Conservation (phyloP, 345 rosid genomes). For the Euphorbia peplus region DNA sequence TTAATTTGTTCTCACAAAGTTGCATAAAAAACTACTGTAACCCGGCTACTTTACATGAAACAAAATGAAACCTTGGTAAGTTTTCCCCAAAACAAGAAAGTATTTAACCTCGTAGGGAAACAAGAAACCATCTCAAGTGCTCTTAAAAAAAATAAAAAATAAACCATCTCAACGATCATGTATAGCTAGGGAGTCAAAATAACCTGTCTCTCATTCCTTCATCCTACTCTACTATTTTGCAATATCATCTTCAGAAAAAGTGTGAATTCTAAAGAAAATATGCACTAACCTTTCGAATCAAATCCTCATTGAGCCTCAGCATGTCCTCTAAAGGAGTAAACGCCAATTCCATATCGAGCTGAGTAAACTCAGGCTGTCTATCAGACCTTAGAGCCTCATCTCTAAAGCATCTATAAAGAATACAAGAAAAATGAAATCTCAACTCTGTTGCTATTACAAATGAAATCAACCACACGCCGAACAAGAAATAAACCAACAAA, state of each 20-base stretch:
- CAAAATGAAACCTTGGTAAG: neutral
- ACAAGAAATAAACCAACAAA: neutral
- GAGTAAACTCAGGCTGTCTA: constrained; percentile 98
- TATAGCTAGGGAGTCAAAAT: neutral
- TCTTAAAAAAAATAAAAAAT: too few species aligned
- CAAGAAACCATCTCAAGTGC: constrained; percentile 5
- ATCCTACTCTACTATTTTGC: too few species aligned
- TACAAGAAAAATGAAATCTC: neutral
- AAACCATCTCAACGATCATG: too few species aligned
- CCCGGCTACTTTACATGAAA: neutral
- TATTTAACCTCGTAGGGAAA: too few species aligned
- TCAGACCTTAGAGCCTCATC: constrained; percentile 99
- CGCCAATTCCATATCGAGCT: constrained; percentile 96
- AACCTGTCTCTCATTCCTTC: neutral
- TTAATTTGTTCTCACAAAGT: neutral
- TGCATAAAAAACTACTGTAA: neutral
- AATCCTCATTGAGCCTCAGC: constrained; percentile 85
- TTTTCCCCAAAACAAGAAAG: neutral
- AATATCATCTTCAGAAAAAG: too few species aligned
- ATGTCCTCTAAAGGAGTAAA: constrained; percentile 88
- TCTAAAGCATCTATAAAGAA: constrained; percentile 76
- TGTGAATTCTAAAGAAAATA: neutral
- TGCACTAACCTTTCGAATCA: constrained; percentile 70
- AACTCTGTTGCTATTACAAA: too few species aligned
- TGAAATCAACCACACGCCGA: neutral